Percentiles rank a stretch among this genome's conserved stretches.
These are phyloP conservation scores for Thelonectria olida DNA, from an alignment of 2,329 filamentous ascomycete genomes.

Conservation along the genomic window DNA sequence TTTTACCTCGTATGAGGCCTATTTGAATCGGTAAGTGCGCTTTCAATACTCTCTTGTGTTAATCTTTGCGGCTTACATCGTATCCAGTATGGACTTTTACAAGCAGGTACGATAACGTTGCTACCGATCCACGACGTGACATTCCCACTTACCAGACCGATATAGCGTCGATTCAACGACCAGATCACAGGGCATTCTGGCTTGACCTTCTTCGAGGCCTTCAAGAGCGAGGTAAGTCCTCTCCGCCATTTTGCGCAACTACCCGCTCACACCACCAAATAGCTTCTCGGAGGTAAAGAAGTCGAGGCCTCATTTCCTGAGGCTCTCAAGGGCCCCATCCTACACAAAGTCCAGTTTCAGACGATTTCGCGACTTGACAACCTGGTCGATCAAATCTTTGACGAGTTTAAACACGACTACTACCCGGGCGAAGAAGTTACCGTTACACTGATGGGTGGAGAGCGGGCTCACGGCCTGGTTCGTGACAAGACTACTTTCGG, in stretches of 20 bases:
- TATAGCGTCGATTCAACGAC: conserved; percentile 87
- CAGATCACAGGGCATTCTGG: conserved; percentile 94
- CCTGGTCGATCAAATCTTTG: conserved; percentile 72
- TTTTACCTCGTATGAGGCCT: conserved; percentile 88
- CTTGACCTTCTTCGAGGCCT: conserved; percentile 90
- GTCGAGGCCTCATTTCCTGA: conserved; percentile 94
- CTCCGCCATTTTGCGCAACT: background rate
- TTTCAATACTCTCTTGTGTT: background rate
- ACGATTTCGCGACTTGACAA: conserved; percentile 90
- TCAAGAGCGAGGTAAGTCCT: conserved; percentile 83
- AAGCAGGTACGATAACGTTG: conserved; percentile 72
- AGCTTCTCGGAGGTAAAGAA: conserved; percentile 84
- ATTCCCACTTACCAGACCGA: conserved; percentile 30
- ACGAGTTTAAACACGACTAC: conserved; percentile 88
- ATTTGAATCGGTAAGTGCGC: conserved; percentile 76
- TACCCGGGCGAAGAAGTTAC: conserved; percentile 88
- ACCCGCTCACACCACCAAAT: conserved; percentile 28
- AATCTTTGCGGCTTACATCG: conserved; percentile 24
- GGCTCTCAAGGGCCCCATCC: conserved; percentile 86
- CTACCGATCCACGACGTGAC: conserved; percentile 4
- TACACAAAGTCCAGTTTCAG: conserved; percentile 92
- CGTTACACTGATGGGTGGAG: conserved; percentile 74
- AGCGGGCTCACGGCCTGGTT: conserved; percentile 77
- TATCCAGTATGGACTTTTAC: conserved; percentile 85
- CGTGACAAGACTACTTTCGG: conserved; percentile 87